Evolutionary conservation across 225 moss, liverwort and hornwort species (phyloP).

Genomic region (Sphagnum contortum): DNA sequence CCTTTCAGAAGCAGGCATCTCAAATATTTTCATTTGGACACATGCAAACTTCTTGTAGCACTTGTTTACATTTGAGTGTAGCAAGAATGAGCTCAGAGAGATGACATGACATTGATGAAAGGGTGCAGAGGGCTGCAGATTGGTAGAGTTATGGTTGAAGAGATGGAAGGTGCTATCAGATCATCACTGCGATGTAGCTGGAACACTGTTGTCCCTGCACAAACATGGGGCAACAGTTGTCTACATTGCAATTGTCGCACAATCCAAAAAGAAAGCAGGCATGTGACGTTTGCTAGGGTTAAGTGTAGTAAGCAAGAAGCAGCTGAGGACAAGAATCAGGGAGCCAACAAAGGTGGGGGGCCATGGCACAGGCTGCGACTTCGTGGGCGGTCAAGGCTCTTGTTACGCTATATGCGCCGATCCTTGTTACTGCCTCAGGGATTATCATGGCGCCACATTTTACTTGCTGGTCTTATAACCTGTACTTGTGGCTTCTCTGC

Average conservation of each 20-base stretch:
- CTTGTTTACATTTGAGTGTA: too few relatives aligned
- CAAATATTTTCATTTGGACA: too few relatives aligned
- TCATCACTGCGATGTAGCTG: slow-evolving; percentile 3
- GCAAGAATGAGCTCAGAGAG: too few relatives aligned
- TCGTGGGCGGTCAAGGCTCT: slow-evolving; percentile 35
- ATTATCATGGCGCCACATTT: slow-evolving; percentile 42
- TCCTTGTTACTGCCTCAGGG: slow-evolving; percentile 22
- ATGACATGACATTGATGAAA: slow-evolving; percentile 22
- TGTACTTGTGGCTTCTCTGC: slow-evolving; percentile 36
- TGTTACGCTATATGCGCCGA: slow-evolving; percentile 41
- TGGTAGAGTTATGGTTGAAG: slow-evolving; percentile 11
- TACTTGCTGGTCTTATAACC: slow-evolving; percentile 39
- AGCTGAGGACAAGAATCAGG: slow-evolving; percentile 26
- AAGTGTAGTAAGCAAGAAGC: slow-evolving; percentile 22
- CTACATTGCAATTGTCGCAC: slow-evolving; percentile 8
- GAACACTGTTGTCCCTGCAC: slow-evolving; percentile 6
- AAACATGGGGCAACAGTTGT: neutral
- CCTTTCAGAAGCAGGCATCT: too few relatives aligned
- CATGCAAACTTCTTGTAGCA: too few relatives aligned
- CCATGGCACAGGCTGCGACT: slow-evolving; percentile 31
- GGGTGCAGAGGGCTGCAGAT: slow-evolving; percentile 31
- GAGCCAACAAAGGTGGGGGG: slow-evolving; percentile 14
- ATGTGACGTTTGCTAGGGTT: slow-evolving; percentile 11
- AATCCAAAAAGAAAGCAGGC: neutral
- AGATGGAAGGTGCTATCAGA: slow-evolving; percentile 1